Evolutionary conservation across 176 grass and related monocot genomes (phyloP).

Genomic region (Elymus sibiricus): DNA sequence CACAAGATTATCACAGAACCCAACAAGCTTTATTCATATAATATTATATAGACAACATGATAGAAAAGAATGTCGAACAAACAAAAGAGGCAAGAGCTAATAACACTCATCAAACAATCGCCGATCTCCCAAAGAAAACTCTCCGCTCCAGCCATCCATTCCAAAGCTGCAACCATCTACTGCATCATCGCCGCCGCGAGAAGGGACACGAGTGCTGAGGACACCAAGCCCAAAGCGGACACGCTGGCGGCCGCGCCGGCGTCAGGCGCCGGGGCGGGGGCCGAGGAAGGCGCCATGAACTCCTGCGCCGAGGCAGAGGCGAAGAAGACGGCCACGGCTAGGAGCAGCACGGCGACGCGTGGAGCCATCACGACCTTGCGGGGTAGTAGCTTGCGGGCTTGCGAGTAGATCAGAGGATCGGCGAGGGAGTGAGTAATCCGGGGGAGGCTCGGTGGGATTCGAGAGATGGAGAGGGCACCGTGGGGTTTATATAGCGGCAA

Average conservation of each 20-base stretch:
- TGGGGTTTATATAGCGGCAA: no score
- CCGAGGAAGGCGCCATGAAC: conserved; percentile 15
- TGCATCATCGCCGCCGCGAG: conserved; percentile 10
- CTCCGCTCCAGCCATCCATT: background rate
- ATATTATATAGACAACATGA: background rate
- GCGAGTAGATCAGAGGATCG: no score
- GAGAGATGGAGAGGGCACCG: no score
- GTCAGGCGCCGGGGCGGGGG: conserved; percentile 16
- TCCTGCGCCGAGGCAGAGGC: conserved; percentile 14
- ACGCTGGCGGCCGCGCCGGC: background rate
- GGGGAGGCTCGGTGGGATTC: no score
- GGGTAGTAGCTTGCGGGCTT: background rate
- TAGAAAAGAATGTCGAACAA: conserved; percentile 21
- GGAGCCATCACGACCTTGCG: conserved; percentile 11
- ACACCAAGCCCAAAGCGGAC: background rate
- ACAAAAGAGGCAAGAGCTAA: background rate
- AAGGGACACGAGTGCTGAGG: conserved; percentile 13
- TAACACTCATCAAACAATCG: background rate
- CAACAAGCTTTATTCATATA: conserved; percentile 17
- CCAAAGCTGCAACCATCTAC: background rate
- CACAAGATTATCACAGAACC: background rate
- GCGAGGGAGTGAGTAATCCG: no score
- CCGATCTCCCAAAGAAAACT: background rate
- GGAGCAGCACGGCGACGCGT: background rate
- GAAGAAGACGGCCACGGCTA: background rate